Conservation (phyloP, 2,329 filamentous ascomycete species). For the Zymoseptoria tritici region DNA sequence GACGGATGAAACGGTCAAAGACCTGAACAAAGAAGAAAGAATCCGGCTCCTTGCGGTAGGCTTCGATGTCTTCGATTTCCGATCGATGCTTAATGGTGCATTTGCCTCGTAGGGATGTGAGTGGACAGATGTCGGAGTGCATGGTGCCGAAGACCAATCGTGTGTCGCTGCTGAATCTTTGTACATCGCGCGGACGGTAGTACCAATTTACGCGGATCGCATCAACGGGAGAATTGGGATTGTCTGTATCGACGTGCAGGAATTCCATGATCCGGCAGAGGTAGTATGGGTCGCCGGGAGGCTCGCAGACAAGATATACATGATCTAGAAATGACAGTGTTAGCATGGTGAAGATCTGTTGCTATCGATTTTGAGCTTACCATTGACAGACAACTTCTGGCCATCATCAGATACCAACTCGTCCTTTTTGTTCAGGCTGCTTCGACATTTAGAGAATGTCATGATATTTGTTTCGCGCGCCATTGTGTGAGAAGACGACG, state of each 20-base stretch:
- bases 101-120: slow-evolving; percentile 87
- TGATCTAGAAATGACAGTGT: slow-evolving; percentile 54
- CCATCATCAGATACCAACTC: slow-evolving; percentile 86
- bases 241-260: slow-evolving; percentile 66
- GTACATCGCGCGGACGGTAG: slow-evolving; percentile 92
- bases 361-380: slow-evolving; percentile 48
- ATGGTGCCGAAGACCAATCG: slow-evolving; percentile 91
- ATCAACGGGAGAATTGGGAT: slow-evolving; percentile 67
- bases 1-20: slow-evolving; percentile 96
- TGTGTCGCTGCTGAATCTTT: slow-evolving; percentile 82
- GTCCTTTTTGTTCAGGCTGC: slow-evolving; percentile 60
- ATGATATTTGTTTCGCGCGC: slow-evolving; percentile 73
- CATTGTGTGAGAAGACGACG: slow-evolving; percentile 33
- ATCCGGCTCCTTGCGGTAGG: slow-evolving; percentile 76
- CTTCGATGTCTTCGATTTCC: slow-evolving; percentile 74
- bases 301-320: slow-evolving; percentile 94
- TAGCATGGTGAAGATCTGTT: slow-evolving; percentile 1
- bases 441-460: slow-evolving; percentile 68
- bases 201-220: slow-evolving; percentile 95
- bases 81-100: slow-evolving; percentile 83
- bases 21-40: slow-evolving; percentile 96
- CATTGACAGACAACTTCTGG: slow-evolving; percentile 73
- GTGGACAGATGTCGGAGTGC: slow-evolving; percentile 93
- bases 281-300: slow-evolving; percentile 96
- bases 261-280: slow-evolving; percentile 98